A percentile compares a stretch with the other conserved stretches of the same genome.
phyloP scores from a whole-genome alignment of 2,329 filamentous ascomycete genomes.

The Alternaria brassicicola region DNA sequence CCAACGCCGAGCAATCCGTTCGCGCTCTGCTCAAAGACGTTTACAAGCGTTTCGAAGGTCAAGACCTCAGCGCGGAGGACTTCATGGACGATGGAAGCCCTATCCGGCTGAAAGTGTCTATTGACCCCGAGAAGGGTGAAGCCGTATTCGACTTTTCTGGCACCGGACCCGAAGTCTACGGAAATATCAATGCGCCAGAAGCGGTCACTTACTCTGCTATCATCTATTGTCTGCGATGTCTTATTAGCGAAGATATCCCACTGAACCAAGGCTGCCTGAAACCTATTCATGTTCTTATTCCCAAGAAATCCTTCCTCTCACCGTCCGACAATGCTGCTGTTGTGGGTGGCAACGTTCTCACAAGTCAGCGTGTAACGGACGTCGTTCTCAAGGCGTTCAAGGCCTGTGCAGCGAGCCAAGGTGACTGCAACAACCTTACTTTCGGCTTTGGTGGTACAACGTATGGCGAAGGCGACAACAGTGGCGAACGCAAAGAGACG shows the following conservation, averaged over 20 bases:
- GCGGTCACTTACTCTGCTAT: slow-evolving; percentile 84
- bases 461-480: slow-evolving; percentile 14
- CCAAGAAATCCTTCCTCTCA: slow-evolving; percentile 73
- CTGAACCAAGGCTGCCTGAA: slow-evolving; percentile 84
- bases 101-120: slow-evolving; percentile 75
- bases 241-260: slow-evolving; percentile 82
- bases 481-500: slow-evolving; percentile 54
- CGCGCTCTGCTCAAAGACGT: slow-evolving; percentile 74
- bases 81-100: slow-evolving; percentile 88
- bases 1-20: slow-evolving; percentile 78
- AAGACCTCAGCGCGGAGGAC: slow-evolving; percentile 75
- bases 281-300: slow-evolving; percentile 76
- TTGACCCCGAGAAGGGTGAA: slow-evolving; percentile 74
- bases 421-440: slow-evolving; percentile 83
- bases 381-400: slow-evolving; percentile 81
- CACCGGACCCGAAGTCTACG: slow-evolving; percentile 80
- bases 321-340: slow-evolving; percentile 80
- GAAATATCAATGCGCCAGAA: slow-evolving; percentile 79
- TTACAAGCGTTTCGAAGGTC: slow-evolving; percentile 70
- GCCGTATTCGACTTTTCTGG: slow-evolving; percentile 80
- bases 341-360: slow-evolving; percentile 82
- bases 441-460: slow-evolving; percentile 74
- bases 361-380: slow-evolving; percentile 77
- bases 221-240: slow-evolving; percentile 81
- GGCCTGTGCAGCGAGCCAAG: slow-evolving; percentile 79